These are phyloP conservation scores for Cryptococcus jaspeensis DNA, from an alignment of 1,284 basidiomycete species.

Conservation along the genomic window DNA sequence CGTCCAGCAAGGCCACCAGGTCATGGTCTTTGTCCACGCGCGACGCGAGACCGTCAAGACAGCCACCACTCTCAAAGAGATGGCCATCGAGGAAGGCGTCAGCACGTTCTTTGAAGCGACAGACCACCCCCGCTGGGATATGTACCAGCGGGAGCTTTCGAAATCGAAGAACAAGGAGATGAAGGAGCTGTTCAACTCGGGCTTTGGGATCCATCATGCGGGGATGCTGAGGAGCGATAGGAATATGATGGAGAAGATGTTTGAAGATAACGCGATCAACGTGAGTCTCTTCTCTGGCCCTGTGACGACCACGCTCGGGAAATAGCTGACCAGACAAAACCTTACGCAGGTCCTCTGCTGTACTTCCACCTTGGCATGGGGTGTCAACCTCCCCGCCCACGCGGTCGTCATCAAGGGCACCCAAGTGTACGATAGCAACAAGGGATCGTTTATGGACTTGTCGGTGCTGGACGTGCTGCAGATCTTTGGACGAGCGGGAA, in stretches of 20 bases:
- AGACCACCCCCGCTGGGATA: constrained; percentile 71
- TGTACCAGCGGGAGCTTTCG: constrained; percentile 75
- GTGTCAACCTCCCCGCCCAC: constrained; percentile 98
- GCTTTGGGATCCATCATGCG: constrained; percentile 98
- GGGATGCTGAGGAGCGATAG: constrained; percentile 95
- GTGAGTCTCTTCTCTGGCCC: constrained; percentile 52
- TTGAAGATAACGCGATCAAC: constrained; percentile 87
- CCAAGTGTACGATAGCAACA: constrained; percentile 87
- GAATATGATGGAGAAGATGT: constrained; percentile 94
- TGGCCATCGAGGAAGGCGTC: constrained; percentile 70
- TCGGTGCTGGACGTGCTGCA: constrained; percentile 83
- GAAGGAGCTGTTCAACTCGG: constrained; percentile 87
- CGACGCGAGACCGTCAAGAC: constrained; percentile 98
- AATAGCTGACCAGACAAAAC: background rate
- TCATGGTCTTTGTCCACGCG: constrained; percentile 99
- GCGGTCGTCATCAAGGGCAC: constrained; percentile 99
- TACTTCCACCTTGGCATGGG: constrained; percentile 98
- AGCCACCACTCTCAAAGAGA: constrained; percentile 79
- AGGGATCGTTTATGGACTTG: constrained; percentile 87
- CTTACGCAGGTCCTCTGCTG: constrained; percentile 83
- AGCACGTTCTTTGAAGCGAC: constrained; percentile 75
- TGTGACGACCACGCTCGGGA: background rate
- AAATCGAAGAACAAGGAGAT: constrained; percentile 89
- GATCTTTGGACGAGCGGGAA: constrained; percentile 95
- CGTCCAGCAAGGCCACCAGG: constrained; percentile 86